Evolutionary conservation across 164 flowering plant genomes (phyloP), one percentile per base, ranked within the genome.

Genomic region (Tinospora cordifolia): DNA sequence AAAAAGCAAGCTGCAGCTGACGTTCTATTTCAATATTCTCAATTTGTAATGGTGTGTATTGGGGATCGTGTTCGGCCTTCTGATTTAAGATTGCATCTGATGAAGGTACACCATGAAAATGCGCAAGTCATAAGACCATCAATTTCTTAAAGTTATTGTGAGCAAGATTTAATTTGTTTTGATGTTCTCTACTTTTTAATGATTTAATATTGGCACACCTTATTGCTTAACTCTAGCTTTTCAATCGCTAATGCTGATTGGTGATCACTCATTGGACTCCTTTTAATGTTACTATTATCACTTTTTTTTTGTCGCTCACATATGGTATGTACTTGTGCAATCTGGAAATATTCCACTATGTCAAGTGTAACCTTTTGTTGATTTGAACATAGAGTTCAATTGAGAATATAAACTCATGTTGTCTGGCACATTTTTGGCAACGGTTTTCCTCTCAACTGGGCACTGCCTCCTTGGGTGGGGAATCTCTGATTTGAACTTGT

Each of bases 1-100:
- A 92, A 79, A 75, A 94, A 88, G 87, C 92, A 90, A 82, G 97
- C 97, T 65, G 97, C 97, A 69, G 92, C 93, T 12, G 97, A 94
- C 84, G 97, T 89, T 44, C 44, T 90, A 76, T 85, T 77, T 74
- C 81, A 87, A 1, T 89, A 94, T 76, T 94, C 97, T 27, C 85
- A 80, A 71, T 90, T 92, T 79, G 95, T 79, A 51, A 82, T 92
- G 91, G 95, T 89, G 11, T 89, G 93, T 72, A 82, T 94, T 68
- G 99, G 99, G 66, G 85, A 84, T 77, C 85, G 85, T 65, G 89
- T 84, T 67, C 86, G 90, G 9, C 97, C 99, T 17, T 83, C 87
- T 67, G 95, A 92, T 80, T 60, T 94, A 77, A 89, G 99, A 78
- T 68, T 94, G 81, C 99, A 94, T 79, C 79, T 94, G 66, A 94